phyloP scores from a whole-genome alignment of 129 eudicot genomes.

The Flaveria brownii region DNA sequence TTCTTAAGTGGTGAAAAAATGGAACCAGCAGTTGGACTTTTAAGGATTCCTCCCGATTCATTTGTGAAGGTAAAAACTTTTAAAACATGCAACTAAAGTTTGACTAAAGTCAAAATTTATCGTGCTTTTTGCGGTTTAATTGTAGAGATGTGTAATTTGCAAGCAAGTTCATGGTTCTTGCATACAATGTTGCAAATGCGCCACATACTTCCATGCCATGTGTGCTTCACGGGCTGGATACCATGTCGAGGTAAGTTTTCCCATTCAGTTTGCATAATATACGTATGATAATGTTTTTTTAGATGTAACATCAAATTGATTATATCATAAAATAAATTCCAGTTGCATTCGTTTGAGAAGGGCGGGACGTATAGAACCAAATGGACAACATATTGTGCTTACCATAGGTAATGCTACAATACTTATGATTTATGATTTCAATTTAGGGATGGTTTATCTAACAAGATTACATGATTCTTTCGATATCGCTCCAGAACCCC shows the following conservation, averaged over 20 bases:
- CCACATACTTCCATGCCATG: constrained; percentile 80
- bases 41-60: constrained; percentile 61
- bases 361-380: constrained; percentile 60
- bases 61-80: constrained; percentile 64
- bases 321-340: constrained; percentile 4
- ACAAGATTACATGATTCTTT: constrained; percentile 17
- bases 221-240: constrained; percentile 93
- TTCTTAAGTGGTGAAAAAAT: constrained; percentile 71
- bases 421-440: neutral
- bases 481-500: constrained; percentile 55
- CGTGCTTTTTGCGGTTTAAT: neutral
- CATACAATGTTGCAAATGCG: constrained; percentile 84
- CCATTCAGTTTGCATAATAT: neutral
- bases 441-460: neutral
- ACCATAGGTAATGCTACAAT: constrained; percentile 59
- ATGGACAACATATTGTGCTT: constrained; percentile 73
- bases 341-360: constrained; percentile 79
- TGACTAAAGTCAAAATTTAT: neutral
- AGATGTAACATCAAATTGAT: neutral
- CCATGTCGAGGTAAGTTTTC: constrained; percentile 71
- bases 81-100: neutral
- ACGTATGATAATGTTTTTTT: neutral
- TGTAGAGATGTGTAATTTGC: constrained; percentile 83
- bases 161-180: constrained; percentile 92
- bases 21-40: constrained; percentile 94